phyloP scores from a whole-genome alignment of 345 rosid species.

The Citrus australasica region DNA sequence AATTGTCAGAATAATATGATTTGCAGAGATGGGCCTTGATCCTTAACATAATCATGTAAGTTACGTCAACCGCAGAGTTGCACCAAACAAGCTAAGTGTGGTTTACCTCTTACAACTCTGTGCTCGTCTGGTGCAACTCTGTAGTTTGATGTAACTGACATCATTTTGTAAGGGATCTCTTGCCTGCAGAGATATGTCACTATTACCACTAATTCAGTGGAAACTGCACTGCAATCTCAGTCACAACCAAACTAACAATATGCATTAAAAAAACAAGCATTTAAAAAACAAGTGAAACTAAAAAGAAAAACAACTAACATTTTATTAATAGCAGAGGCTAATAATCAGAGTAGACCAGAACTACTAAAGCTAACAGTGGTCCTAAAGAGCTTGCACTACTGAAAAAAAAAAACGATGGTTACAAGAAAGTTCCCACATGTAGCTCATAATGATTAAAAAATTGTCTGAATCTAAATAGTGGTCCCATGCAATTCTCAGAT shows the following conservation, averaged over 20 bases:
- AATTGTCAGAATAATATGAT: not conserved
- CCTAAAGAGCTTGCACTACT: not conserved
- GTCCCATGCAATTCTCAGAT: slow-evolving; percentile 3
- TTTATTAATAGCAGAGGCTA: not conserved
- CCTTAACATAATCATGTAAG: too few relatives aligned
- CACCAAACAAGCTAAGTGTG: too few relatives aligned
- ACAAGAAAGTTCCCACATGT: slow-evolving; percentile 1
- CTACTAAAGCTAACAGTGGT: slow-evolving; percentile 18
- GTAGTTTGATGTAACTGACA: too few relatives aligned
- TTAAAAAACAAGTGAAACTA: not conserved
- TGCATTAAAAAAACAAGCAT: not conserved
- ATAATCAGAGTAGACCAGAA: slow-evolving; percentile 5
- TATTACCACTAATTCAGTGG: not conserved
- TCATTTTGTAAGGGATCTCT: too few relatives aligned
- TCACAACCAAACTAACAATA: not conserved
- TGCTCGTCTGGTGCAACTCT: too few relatives aligned
- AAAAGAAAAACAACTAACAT: not conserved
- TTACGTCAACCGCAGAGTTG: too few relatives aligned
- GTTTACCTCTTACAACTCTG: too few relatives aligned
- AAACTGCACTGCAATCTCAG: not conserved
- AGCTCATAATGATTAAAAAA: slow-evolving; percentile 5
- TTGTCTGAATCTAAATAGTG: not conserved
- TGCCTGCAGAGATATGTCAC: not conserved
- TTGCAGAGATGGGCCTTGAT: not conserved
- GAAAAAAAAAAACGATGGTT: not conserved